These are phyloP conservation scores for Abrus precatorius DNA, from an alignment of 306 rosid species.

Conservation along the genomic window DNA sequence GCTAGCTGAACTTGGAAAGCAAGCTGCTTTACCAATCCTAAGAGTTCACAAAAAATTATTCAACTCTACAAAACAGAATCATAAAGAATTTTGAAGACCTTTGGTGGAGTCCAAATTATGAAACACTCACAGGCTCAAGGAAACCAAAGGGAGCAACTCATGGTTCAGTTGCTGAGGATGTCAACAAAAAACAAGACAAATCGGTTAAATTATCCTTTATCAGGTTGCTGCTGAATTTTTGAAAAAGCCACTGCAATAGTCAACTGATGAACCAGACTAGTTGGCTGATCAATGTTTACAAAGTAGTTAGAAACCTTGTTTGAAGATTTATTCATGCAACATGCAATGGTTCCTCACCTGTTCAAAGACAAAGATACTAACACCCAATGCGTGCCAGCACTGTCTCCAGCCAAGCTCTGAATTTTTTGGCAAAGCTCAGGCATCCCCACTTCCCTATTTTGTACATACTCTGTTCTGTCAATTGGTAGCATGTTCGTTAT, in stretches of 20 bases:
- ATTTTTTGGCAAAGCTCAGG: neutral
- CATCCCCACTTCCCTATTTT: neutral
- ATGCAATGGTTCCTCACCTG: neutral
- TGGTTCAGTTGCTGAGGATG: no score
- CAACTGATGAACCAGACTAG: no score
- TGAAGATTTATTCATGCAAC: neutral
- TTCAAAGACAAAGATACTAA: neutral
- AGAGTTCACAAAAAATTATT: no score
- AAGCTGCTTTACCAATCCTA: no score
- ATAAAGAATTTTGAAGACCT: no score
- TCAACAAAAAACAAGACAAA: no score
- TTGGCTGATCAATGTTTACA: no score
- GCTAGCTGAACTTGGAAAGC: no score
- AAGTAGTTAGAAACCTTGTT: neutral
- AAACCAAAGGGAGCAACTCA: neutral
- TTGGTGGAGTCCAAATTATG: neutral
- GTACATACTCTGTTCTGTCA: neutral
- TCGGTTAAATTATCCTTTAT: neutral
- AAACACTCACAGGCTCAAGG: neutral
- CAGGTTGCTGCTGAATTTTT: neutral
- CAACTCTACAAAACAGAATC: no score
- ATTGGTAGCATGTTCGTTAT: neutral
- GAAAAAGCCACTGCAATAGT: neutral
- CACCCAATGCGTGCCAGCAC: no score
- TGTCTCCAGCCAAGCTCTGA: no score